These are phyloP conservation scores for Cymodocea nodosa DNA, from an alignment of 116 monocot species.

Conservation along the genomic window DNA sequence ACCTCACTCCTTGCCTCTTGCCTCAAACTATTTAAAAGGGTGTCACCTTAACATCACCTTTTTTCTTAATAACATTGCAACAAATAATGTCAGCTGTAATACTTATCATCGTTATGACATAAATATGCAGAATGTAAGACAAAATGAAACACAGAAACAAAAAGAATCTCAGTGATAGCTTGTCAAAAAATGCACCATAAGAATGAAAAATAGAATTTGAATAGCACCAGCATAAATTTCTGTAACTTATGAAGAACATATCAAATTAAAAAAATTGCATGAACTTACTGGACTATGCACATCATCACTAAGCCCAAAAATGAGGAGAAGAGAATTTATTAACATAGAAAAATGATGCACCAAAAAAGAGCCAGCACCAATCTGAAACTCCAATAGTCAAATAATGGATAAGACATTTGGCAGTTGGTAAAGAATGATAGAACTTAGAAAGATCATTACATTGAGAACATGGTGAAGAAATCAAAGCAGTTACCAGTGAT, in stretches of 20 bases:
- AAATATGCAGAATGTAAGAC: too few species aligned
- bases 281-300: constrained; percentile 89
- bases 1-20: too few species aligned
- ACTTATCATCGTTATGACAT: too few species aligned
- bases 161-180: too few species aligned
- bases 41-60: too few species aligned
- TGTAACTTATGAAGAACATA: neutral
- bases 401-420: neutral
- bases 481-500: constrained; percentile 44
- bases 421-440: too few species aligned
- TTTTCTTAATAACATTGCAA: too few species aligned
- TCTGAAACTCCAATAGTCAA: constrained; percentile 24
- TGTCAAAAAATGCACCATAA: too few species aligned
- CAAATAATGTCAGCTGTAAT: too few species aligned
- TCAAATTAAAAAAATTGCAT: neutral
- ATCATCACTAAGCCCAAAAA: constrained; percentile 74
- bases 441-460: neutral
- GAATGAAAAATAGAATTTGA: too few species aligned
- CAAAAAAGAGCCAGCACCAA: constrained; percentile 76
- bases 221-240: neutral
- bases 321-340: constrained; percentile 63
- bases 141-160: too few species aligned
- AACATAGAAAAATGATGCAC: constrained; percentile 76
- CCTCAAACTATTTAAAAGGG: too few species aligned
- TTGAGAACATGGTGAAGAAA: neutral